Conservation (phyloP, 2,329 filamentous ascomycete species). For the Ascochyta pisi region DNA sequence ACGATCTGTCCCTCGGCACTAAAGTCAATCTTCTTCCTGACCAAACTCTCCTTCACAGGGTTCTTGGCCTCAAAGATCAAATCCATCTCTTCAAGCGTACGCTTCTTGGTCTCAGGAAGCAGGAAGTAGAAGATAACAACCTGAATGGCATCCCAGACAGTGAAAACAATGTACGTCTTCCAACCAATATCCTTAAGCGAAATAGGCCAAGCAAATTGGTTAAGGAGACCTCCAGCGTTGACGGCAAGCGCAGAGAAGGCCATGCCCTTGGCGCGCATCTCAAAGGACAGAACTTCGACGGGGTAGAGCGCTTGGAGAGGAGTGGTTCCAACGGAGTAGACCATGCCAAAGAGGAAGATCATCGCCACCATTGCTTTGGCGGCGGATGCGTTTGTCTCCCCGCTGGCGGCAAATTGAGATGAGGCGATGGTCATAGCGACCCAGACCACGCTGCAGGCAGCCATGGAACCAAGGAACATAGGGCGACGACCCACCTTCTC, state of each 20-base stretch:
- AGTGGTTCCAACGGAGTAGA: conserved; percentile 50
- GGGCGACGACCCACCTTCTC: conserved; percentile 43
- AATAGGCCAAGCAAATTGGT: conserved; percentile 42
- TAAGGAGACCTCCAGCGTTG: conserved; percentile 33
- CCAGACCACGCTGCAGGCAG: conserved; percentile 33
- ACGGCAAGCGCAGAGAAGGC: conserved; percentile 54
- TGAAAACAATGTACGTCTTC: conserved; percentile 37
- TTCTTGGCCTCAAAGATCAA: too few relatives aligned
- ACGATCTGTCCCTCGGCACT: too few relatives aligned
- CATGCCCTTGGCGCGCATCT: conserved; percentile 58
- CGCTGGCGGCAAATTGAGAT: conserved; percentile 16
- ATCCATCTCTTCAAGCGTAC: conserved; percentile 27
- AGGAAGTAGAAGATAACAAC: conserved; percentile 29
- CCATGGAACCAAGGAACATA: conserved; percentile 34
- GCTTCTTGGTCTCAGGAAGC: conserved; percentile 38
- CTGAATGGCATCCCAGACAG: conserved; percentile 30
- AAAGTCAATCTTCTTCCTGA: too few relatives aligned
- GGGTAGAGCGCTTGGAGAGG: conserved; percentile 58
- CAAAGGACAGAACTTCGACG: conserved; percentile 58
- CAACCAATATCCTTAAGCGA: conserved; percentile 32
- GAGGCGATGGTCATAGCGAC: conserved; percentile 30
- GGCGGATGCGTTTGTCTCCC: conserved; percentile 32
- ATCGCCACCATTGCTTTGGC: conserved; percentile 29
- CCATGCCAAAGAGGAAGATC: conserved; percentile 54
- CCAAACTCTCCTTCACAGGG: too few relatives aligned